Evolutionary conservation across 2,329 filamentous ascomycete species (phyloP), one percentile per base, ranked within the genome.

Genomic region (Coleophoma eucalyptorum): DNA sequence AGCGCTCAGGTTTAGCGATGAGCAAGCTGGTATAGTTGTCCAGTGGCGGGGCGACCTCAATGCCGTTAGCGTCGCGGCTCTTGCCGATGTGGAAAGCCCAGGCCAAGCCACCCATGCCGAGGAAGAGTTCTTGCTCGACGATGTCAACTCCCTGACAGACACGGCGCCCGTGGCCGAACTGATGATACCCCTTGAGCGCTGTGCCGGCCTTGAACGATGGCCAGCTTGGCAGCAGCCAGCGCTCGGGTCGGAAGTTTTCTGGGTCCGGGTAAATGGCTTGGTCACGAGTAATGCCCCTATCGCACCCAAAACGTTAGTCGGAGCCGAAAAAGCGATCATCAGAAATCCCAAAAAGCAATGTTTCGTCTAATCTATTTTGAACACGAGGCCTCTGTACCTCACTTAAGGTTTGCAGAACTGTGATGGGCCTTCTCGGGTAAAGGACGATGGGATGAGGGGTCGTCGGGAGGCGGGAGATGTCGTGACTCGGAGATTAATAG

Each of bases 141-240:
- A 86, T 76, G 49, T 78, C 77, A 67, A 83, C 79, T 5, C 82
- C 83, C 4, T 84, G 73, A 58, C 83, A 87, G 13, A 77, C 76
- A 54, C 83, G 75, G 41, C 82, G 79, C 33, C 83, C 83, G 72
- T 76, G 86, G 26, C 83, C 83, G 59, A 86, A 86, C 0, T 78
- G 83, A 55, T 83, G 78, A 77, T 85, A 81, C 35, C 76, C 76
- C 56, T 82, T 80, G 62, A 86, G 77, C 64, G 78, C 83, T 15
- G 84, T 83, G 59, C 79, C 85, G 50, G 35, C 35, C 35, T 76
- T 74, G 2, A 79, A 86, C 0, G 83, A 84, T 1, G 83, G 83
- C 74, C 78, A 87, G 18, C 69, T 70, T n/a, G 78, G 67, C 56
- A 84, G 77, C 11, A 87, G 73, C 71, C 80, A 87, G 37, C 83